phyloP scores from a whole-genome alignment of 805 yeast species.

The Kockiozyma suomiensis region DNA sequence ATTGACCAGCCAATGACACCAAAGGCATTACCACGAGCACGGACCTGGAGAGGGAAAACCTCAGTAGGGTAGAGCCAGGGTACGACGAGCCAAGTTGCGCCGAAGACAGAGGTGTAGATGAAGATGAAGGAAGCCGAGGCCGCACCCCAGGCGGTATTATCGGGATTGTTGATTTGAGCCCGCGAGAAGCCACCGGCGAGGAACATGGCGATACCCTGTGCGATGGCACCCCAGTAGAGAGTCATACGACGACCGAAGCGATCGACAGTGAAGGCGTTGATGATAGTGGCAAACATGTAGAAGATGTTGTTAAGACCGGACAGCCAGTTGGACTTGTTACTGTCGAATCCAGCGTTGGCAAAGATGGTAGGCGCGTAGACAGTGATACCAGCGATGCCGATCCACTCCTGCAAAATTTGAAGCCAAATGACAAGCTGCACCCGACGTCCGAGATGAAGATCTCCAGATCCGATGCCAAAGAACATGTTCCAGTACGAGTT shows the following conservation, averaged over 20 bases:
- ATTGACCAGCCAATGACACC: slow-evolving; percentile 32
- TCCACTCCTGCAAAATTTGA: slow-evolving; percentile 46
- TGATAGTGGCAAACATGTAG: slow-evolving; percentile 48
- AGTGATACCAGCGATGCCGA: slow-evolving; percentile 51
- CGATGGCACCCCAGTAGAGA: slow-evolving; percentile 35
- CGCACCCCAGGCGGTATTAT: slow-evolving; percentile 42
- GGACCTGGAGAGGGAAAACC: slow-evolving; percentile 39
- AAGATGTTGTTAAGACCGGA: slow-evolving; percentile 52
- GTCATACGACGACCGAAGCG: slow-evolving; percentile 53
- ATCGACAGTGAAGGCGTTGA: slow-evolving; percentile 60
- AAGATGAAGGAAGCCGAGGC: slow-evolving; percentile 44
- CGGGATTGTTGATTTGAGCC: slow-evolving; percentile 39
- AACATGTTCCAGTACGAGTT: slow-evolving; percentile 50
- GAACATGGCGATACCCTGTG: slow-evolving; percentile 48
- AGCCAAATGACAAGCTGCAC: slow-evolving; percentile 43
- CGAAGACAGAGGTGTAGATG: slow-evolving; percentile 43
- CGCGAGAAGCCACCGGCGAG: slow-evolving; percentile 46
- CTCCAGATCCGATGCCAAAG: slow-evolving; percentile 52
- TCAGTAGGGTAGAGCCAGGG: slow-evolving; percentile 42
- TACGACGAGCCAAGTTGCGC: slow-evolving; percentile 40
- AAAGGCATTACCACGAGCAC: slow-evolving; percentile 40
- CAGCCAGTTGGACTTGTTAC: slow-evolving; percentile 48
- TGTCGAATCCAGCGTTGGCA: slow-evolving; percentile 42
- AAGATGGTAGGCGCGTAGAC: slow-evolving; percentile 50
- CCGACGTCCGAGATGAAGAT: slow-evolving; percentile 50